Evolutionary conservation across 2,329 filamentous ascomycete species (phyloP).

Genomic region (Chrysoporthe deuterocubensis): DNA sequence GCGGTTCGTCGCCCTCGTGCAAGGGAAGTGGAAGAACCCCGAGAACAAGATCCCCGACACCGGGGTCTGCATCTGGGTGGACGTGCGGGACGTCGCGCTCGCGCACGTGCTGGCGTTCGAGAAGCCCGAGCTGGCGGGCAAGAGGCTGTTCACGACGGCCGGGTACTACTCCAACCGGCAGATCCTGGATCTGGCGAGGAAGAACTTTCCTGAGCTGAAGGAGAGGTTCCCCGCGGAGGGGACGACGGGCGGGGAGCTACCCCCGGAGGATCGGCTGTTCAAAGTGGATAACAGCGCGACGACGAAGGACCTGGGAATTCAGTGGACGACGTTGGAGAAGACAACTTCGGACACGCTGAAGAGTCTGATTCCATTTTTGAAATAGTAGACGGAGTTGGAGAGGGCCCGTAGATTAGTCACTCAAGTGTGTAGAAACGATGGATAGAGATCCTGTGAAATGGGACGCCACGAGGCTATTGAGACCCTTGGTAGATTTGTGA

Average conservation of each 20-base stretch:
- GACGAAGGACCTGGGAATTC: conserved; percentile 62
- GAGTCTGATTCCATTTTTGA: conserved; percentile 58
- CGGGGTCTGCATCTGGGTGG: conserved; percentile 53
- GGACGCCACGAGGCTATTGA: background rate
- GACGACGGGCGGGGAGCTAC: conserved; percentile 47
- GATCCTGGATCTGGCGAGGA: conserved; percentile 48
- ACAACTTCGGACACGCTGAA: conserved; percentile 66
- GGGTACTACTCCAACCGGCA: conserved; percentile 53
- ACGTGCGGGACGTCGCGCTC: conserved; percentile 59
- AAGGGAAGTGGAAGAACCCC: conserved; percentile 51
- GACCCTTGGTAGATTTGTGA: background rate
- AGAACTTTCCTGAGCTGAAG: conserved; percentile 54
- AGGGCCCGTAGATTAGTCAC: background rate
- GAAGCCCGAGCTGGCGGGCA: conserved; percentile 50
- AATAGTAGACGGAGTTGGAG: conserved; percentile 30
- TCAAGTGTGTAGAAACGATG: background rate
- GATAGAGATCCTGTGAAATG: background rate
- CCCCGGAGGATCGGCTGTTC: conserved; percentile 49
- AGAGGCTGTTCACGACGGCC: conserved; percentile 54
- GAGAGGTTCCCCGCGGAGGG: conserved; percentile 52
- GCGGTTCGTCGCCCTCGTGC: conserved; percentile 54
- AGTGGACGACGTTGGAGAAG: conserved; percentile 66
- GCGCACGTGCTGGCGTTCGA: conserved; percentile 59
- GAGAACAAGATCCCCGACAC: conserved; percentile 43
- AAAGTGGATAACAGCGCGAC: conserved; percentile 62